These are phyloP conservation scores for Aspergillus indologenus DNA, from an alignment of 495 filamentous ascomycete genomes.

Conservation along the genomic window DNA sequence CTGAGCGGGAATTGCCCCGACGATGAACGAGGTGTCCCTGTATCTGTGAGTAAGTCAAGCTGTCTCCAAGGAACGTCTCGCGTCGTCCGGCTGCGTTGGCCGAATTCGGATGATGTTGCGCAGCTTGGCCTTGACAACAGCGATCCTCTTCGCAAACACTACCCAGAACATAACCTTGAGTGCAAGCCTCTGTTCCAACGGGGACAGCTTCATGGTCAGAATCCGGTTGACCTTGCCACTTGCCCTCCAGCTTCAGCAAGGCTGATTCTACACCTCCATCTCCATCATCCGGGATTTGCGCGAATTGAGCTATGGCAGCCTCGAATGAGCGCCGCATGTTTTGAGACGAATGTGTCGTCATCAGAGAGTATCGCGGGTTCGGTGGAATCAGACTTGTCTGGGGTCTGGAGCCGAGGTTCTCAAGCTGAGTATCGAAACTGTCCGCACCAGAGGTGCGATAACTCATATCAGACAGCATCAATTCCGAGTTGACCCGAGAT, in stretches of 20 bases:
- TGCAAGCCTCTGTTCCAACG: neutral
- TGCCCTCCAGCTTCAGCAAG: slow-evolving; percentile 88
- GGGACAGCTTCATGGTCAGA: slow-evolving; percentile 4
- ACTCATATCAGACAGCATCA: slow-evolving; percentile 67
- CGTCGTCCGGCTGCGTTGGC: slow-evolving; percentile 23
- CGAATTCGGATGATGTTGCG: slow-evolving; percentile 11
- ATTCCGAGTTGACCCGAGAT: slow-evolving; percentile 59
- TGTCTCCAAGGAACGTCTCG: slow-evolving; percentile 27
- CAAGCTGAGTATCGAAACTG: slow-evolving; percentile 21
- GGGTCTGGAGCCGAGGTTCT: slow-evolving; percentile 28
- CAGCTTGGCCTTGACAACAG: neutral
- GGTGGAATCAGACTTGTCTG: slow-evolving; percentile 37
- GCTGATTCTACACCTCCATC: slow-evolving; percentile 94
- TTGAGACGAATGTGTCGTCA: slow-evolving; percentile 73
- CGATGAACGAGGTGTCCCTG: slow-evolving; percentile 29
- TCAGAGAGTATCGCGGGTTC: slow-evolving; percentile 55
- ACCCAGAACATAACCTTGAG: neutral
- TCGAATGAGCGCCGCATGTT: slow-evolving; percentile 85
- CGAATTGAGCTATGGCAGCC: slow-evolving; percentile 81
- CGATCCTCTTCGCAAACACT: slow-evolving; percentile 9
- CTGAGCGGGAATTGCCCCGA: slow-evolving; percentile 39
- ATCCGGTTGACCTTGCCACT: slow-evolving; percentile 42
- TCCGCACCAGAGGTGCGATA: slow-evolving; percentile 63
- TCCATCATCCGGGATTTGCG: slow-evolving; percentile 85
- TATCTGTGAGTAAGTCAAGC: slow-evolving; percentile 30